Conservation (phyloP, 345 rosid species). For the Brassica cretica region DNA sequence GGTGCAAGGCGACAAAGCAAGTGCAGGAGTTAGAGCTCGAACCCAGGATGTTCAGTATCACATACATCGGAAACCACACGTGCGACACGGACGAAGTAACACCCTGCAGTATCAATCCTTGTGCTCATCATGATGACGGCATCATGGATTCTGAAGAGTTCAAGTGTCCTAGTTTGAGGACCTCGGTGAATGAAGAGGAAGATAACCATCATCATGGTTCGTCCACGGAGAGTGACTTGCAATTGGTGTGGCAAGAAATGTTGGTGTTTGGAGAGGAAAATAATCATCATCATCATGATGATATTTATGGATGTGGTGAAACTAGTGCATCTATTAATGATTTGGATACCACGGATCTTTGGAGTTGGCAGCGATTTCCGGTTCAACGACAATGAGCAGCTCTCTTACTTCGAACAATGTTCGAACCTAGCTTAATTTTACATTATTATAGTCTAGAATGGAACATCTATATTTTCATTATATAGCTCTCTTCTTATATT, state of each 20-base stretch:
- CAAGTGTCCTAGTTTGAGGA: background rate
- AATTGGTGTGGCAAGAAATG: background rate
- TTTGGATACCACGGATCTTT: background rate
- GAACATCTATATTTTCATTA: background rate
- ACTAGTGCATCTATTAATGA: background rate
- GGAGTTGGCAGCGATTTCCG: background rate
- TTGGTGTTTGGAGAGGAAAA: background rate
- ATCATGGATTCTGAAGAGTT: background rate
- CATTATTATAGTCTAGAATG: background rate
- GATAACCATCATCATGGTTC: background rate
- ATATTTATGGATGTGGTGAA: background rate
- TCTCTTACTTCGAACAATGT: background rate
- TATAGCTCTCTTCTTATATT: background rate
- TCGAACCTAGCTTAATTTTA: background rate
- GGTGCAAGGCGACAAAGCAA: background rate
- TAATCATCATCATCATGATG: background rate
- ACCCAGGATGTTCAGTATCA: background rate
- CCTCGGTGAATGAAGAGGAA: background rate
- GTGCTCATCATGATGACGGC: background rate
- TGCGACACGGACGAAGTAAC: background rate
- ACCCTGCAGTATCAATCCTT: background rate
- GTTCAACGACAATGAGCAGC: background rate
- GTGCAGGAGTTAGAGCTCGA: background rate
- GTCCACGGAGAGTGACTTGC: slow-evolving; percentile 2
- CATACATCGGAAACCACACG: background rate